Evolutionary conservation across 1,139 yeast genomes (phyloP).

Genomic region (Eremothecium cymbalariae): DNA sequence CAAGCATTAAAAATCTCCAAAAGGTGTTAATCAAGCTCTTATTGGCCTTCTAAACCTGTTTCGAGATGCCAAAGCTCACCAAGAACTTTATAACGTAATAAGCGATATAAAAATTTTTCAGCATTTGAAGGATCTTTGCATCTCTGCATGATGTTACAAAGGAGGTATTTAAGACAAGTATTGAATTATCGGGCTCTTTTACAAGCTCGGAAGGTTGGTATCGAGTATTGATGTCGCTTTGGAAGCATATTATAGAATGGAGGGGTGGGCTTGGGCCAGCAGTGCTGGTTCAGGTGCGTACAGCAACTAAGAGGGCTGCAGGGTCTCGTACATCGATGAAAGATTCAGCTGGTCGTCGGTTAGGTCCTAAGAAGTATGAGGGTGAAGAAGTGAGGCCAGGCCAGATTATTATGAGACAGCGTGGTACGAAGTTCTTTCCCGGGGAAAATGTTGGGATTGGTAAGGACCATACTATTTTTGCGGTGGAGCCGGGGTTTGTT

Average conservation of each 20-base stretch:
- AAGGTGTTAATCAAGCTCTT: no score
- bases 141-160: no score
- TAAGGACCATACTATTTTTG: conserved; percentile 86
- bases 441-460: conserved; percentile 92
- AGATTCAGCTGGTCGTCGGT: conserved; percentile 91
- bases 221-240: conserved; percentile 1
- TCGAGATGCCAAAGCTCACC: no score
- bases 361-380: conserved; percentile 85
- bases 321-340: conserved; percentile 90
- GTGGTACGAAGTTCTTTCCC: conserved; percentile 95
- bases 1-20: no score
- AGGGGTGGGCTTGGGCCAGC: neutral
- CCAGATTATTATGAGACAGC: conserved; percentile 86
- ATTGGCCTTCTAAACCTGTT: no score
- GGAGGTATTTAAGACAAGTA: no score
- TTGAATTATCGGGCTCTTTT: no score
- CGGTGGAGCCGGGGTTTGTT: conserved; percentile 88
- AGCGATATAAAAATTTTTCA: no score
- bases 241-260: conserved; percentile 3
- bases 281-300: conserved; percentile 52
- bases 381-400: conserved; percentile 59
- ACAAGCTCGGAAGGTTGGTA: no score
- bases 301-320: conserved; percentile 88
- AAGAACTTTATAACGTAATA: no score
- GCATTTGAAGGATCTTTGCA: no score